Conservation (phyloP, 352 stramenopile species). For the Thalassiosira ordinaria region DNA sequence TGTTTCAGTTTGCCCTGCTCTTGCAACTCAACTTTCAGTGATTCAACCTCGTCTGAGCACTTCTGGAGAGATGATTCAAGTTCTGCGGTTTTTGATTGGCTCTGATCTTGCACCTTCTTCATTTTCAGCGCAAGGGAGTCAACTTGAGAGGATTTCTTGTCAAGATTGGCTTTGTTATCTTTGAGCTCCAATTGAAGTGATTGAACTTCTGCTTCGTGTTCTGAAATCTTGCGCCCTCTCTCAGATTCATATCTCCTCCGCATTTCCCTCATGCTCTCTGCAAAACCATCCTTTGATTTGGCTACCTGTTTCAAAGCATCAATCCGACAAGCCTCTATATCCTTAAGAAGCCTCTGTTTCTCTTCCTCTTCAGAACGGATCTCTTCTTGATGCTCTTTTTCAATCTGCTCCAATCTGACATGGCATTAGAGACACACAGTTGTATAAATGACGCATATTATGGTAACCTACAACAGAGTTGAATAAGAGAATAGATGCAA, state of each 20-base stretch:
- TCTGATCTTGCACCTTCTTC: neutral
- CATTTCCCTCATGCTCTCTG: conserved; percentile 8
- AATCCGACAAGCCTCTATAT: conserved; percentile 17
- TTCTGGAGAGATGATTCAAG: conserved; percentile 5
- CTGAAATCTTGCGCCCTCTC: neutral
- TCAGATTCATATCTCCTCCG: neutral
- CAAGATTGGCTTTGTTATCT: neutral
- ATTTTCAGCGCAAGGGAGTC: neutral
- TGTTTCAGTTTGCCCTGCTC: no score
- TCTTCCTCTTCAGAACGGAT: conserved; percentile 28
- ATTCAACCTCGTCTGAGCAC: conserved; percentile 6
- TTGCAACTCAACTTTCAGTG: conserved; percentile 4
- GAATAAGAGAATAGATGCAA: no score
- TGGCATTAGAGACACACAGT: no score
- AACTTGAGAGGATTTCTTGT: neutral
- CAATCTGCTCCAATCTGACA: conserved; percentile 27
- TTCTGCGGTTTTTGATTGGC: neutral
- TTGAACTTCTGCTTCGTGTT: no score
- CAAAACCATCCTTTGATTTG: conserved; percentile 12
- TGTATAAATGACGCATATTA: no score
- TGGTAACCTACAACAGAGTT: no score
- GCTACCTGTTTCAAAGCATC: conserved; percentile 5
- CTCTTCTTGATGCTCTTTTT: conserved; percentile 13
- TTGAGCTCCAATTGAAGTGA: no score
- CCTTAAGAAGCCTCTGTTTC: conserved; percentile 9